phyloP scores from a whole-genome alignment of 768 basidiomycete species.

The Boletus barrowsii region DNA sequence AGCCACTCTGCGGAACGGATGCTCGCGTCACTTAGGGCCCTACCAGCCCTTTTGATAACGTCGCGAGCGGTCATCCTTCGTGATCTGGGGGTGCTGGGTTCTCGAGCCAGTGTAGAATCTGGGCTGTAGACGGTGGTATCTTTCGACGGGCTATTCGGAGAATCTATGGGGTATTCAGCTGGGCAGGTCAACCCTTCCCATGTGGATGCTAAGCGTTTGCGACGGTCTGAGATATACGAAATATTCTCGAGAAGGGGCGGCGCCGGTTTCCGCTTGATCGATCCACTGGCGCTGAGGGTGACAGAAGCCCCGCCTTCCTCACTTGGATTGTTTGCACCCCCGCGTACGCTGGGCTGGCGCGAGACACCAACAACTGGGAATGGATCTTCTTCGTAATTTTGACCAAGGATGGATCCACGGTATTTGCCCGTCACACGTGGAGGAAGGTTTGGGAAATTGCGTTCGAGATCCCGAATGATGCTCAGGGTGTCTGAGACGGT shows the following conservation, averaged over 20 bases:
- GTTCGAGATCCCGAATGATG: conserved; percentile 49
- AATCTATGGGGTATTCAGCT: not conserved
- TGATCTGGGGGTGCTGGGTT: conserved; percentile 7
- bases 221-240: conserved; percentile 1
- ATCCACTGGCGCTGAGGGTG: conserved; percentile 16
- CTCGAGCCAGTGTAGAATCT: not conserved
- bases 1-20: conserved; percentile 33
- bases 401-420: conserved; percentile 25
- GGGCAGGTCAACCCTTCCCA: conserved; percentile 25
- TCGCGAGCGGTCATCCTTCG: conserved; percentile 14
- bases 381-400: conserved; percentile 22
- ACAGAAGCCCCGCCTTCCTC: conserved; percentile 10
- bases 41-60: conserved; percentile 20
- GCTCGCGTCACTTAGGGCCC: conserved; percentile 26
- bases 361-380: conserved; percentile 24
- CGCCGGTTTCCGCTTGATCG: conserved; percentile 31
- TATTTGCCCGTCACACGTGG: conserved; percentile 29
- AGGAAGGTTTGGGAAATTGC: conserved; percentile 54
- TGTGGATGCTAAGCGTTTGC: conserved; percentile 10
- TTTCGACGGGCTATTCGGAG: conserved; percentile 11
- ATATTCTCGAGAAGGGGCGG: conserved; percentile 26
- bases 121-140: not conserved
- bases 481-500: conserved; percentile 42
- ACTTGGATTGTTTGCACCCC: not conserved
- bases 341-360: conserved; percentile 21